A percentile compares a stretch with the other conserved stretches of the same genome.
Evolutionary conservation across 108 stramenopile genomes (phyloP).

Genomic region (Discostella stelligeroides): DNA sequence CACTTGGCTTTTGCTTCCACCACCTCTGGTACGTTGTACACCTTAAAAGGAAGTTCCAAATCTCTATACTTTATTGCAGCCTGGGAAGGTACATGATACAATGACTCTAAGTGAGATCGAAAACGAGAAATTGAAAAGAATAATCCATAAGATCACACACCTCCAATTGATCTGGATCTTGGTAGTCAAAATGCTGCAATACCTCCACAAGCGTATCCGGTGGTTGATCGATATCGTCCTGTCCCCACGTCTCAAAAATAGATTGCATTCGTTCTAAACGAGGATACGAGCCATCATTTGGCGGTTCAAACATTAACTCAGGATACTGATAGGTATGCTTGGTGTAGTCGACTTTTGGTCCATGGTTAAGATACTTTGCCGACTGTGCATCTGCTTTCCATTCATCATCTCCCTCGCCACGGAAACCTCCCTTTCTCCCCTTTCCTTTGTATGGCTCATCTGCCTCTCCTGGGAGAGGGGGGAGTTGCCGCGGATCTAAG

Average conservation of each 20-base stretch:
- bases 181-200: constrained; percentile 81
- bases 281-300: constrained; percentile 66
- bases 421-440: constrained; percentile 4
- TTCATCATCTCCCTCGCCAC: constrained; percentile 44
- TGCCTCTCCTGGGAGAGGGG: constrained; percentile 39
- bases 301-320: constrained; percentile 51
- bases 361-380: constrained; percentile 1
- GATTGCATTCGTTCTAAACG: constrained; percentile 55
- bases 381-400: constrained; percentile 29
- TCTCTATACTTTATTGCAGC: constrained; percentile 69
- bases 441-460: constrained; percentile 26
- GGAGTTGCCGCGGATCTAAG: constrained; percentile 44
- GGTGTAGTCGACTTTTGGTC: constrained; percentile 71
- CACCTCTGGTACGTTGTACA: constrained; percentile 83
- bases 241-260: constrained; percentile 75
- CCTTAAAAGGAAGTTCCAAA: constrained; percentile 82
- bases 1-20: constrained; percentile 65
- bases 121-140: neutral
- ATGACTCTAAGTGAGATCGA: neutral
- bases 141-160: constrained; percentile 11
- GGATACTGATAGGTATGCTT: constrained; percentile 68
- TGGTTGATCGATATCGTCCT: constrained; percentile 75
- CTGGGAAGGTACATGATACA: neutral
- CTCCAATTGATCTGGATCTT: constrained; percentile 58
- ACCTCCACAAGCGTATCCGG: constrained; percentile 58